These are phyloP conservation scores for Zoysia japonica DNA, from an alignment of 176 grass and related monocot species.

Conservation along the genomic window DNA sequence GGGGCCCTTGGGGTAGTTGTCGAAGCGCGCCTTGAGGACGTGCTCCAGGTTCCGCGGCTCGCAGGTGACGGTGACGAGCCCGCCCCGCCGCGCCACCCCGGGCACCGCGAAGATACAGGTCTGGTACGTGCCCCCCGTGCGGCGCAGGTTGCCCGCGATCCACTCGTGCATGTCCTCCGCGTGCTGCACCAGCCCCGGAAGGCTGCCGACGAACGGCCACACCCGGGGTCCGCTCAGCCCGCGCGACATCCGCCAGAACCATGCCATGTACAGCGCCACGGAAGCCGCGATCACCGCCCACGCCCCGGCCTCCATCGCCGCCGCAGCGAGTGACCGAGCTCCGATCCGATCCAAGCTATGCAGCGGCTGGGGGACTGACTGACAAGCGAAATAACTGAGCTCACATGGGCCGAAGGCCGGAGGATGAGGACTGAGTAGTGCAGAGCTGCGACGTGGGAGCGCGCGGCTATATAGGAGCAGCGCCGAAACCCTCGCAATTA, in stretches of 20 bases:
- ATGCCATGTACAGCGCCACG: slow-evolving; percentile 58
- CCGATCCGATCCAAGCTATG: neutral
- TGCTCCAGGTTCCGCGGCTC: slow-evolving; percentile 89
- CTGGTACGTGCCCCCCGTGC: slow-evolving; percentile 69
- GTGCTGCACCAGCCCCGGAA: slow-evolving; percentile 76
- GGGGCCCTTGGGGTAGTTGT: slow-evolving; percentile 98
- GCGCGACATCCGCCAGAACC: slow-evolving; percentile 77
- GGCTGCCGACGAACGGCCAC: slow-evolving; percentile 82
- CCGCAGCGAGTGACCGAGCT: neutral
- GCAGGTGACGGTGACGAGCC: slow-evolving; percentile 79
- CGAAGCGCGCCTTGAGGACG: slow-evolving; percentile 82
- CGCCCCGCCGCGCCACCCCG: slow-evolving; percentile 58
- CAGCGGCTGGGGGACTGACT: neutral
- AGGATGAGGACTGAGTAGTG: neutral
- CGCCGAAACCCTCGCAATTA: slow-evolving; percentile 45
- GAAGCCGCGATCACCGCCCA: slow-evolving; percentile 39
- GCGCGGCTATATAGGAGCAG: slow-evolving; percentile 33
- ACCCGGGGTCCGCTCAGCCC: slow-evolving; percentile 65
- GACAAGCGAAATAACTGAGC: slow-evolving; percentile 30
- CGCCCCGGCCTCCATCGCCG: slow-evolving; percentile 50
- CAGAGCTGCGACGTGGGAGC: neutral
- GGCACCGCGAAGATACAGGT: slow-evolving; percentile 88
- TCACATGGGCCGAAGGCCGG: slow-evolving; percentile 38
- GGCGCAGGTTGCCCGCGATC: slow-evolving; percentile 78
- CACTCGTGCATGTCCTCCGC: slow-evolving; percentile 94